Evolutionary conservation across 2,329 filamentous ascomycete genomes (phyloP).

Genomic region (Rutstroemia sydowiana): DNA sequence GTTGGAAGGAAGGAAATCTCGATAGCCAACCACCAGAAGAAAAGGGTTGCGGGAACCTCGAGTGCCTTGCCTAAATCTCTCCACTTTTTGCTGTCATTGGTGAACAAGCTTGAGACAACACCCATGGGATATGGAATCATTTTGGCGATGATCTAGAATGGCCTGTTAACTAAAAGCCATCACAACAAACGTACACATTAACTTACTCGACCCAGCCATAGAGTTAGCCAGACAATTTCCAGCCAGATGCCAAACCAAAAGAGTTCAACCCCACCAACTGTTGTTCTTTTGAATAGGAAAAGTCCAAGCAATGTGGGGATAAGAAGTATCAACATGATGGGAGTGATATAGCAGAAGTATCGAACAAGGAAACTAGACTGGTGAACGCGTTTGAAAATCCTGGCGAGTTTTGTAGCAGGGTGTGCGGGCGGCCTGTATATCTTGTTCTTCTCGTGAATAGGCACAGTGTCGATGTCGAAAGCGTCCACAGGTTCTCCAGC

Average conservation of each 20-base stretch:
- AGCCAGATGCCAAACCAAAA: constrained; percentile 96
- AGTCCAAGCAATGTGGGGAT: constrained; percentile 61
- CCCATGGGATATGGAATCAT: constrained; percentile 55
- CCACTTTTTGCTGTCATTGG: constrained; percentile 90
- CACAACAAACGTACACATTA: not conserved
- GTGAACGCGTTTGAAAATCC: constrained; percentile 58
- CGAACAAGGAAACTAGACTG: constrained; percentile 58
- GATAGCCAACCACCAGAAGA: constrained; percentile 86
- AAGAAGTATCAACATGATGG: constrained; percentile 55
- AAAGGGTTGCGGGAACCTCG: constrained; percentile 77
- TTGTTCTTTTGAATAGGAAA: constrained; percentile 49
- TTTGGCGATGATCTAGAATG: constrained; percentile 50
- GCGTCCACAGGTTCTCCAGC: constrained; percentile 55
- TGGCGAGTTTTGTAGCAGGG: constrained; percentile 53
- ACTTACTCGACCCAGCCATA: constrained; percentile 66
- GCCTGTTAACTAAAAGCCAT: constrained; percentile 7
- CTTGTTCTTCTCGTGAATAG: constrained; percentile 58
- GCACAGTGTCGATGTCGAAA: constrained; percentile 46
- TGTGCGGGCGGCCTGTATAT: constrained; percentile 58
- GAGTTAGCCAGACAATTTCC: constrained; percentile 83
- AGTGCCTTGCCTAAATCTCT: constrained; percentile 78
- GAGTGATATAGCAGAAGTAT: constrained; percentile 65
- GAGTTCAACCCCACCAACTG: constrained; percentile 67
- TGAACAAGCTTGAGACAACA: constrained; percentile 61
- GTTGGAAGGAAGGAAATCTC: constrained; percentile 81